A percentile compares a stretch with the other conserved stretches of the same genome.
These are phyloP conservation scores for Andrographis paniculata DNA, from an alignment of 305 asterid species.

Conservation along the genomic window DNA sequence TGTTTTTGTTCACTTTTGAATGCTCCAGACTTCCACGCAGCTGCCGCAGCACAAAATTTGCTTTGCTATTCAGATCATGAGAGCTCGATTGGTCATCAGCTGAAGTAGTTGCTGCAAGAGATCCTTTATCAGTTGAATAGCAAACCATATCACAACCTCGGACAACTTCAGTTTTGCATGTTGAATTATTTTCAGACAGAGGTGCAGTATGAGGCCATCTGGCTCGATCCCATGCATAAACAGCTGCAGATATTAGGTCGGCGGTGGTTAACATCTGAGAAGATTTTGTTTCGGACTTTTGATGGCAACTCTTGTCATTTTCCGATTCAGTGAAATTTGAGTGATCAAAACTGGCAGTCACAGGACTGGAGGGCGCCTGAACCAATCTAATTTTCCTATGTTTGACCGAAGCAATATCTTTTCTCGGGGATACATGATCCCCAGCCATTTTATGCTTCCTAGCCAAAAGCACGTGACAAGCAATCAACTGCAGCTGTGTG, in stretches of 20 bases:
- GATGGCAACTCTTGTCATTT: conserved; percentile 25
- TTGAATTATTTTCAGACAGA: conserved; percentile 32
- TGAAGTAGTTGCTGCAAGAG: conserved; percentile 22
- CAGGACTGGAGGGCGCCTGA: conserved; percentile 26
- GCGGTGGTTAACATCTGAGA: conserved; percentile 48
- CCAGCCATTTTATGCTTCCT: conserved; percentile 32
- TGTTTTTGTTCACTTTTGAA: conserved; percentile 28
- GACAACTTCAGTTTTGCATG: conserved; percentile 20
- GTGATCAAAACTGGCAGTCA: conserved; percentile 29
- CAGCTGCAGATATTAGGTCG: conserved; percentile 63
- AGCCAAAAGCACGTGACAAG: conserved; percentile 16
- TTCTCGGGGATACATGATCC: conserved; percentile 31
- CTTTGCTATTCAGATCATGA: conserved; percentile 18
- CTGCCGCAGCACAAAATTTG: conserved; percentile 19
- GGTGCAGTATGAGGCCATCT: conserved; percentile 47
- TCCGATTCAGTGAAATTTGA: conserved; percentile 23
- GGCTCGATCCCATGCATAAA: conserved; percentile 52
- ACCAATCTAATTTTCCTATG: conserved; percentile 29
- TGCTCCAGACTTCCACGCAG: conserved; percentile 23
- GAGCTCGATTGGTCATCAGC: conserved; percentile 28
- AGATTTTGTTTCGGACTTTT: conserved; percentile 26
- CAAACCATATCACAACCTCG: conserved; percentile 25
- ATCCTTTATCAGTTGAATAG: conserved; percentile 25
- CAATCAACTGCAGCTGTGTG: conserved; percentile 27
- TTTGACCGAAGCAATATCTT: conserved; percentile 40